phyloP scores from a whole-genome alignment of 2,329 filamentous ascomycete genomes.

The Coniochaeta prunicola region DNA sequence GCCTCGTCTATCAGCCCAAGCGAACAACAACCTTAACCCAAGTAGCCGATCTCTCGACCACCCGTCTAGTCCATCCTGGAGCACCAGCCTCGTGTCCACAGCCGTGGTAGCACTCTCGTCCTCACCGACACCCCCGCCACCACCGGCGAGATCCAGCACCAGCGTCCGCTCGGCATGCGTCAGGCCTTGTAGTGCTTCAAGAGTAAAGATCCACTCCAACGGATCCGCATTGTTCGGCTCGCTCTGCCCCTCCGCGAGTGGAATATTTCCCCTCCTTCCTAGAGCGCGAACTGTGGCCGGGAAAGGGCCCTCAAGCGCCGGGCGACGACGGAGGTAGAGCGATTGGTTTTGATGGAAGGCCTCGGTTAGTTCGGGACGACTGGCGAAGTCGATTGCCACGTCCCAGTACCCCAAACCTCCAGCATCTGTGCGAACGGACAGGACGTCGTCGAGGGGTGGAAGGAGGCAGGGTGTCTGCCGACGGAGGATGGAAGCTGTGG shows the following conservation, averaged over 20 bases:
- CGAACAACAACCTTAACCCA: conserved; percentile 45
- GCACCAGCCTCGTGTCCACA: conserved; percentile 65
- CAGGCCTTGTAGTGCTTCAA: conserved; percentile 45
- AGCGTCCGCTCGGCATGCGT: conserved; percentile 61
- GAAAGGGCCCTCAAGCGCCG: conserved; percentile 62
- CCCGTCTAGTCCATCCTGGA: conserved; percentile 42
- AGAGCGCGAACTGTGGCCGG: conserved; percentile 67
- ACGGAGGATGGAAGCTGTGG: conserved; percentile 24
- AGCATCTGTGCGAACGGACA: conserved; percentile 50
- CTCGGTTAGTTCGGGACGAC: conserved; percentile 51
- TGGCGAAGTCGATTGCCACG: conserved; percentile 65
- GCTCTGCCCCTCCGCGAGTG: conserved; percentile 14
- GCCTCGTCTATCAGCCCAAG: conserved; percentile 44
- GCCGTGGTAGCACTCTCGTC: conserved; percentile 30
- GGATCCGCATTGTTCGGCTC: conserved; percentile 31
- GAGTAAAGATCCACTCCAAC: conserved; percentile 68
- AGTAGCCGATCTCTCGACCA: conserved; percentile 35
- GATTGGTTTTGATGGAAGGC: conserved; percentile 65
- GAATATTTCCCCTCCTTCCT: conserved; percentile 29
- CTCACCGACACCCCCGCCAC: conserved; percentile 24
- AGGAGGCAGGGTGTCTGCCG: conserved; percentile 50
- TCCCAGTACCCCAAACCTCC: conserved; percentile 70
- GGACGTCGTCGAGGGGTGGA: conserved; percentile 58
- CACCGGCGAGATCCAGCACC: conserved; percentile 43
- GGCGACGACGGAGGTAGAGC: conserved; percentile 65